Conservation (phyloP, 495 filamentous ascomycete species). For the Pseudomonodictys pantanalensis region DNA sequence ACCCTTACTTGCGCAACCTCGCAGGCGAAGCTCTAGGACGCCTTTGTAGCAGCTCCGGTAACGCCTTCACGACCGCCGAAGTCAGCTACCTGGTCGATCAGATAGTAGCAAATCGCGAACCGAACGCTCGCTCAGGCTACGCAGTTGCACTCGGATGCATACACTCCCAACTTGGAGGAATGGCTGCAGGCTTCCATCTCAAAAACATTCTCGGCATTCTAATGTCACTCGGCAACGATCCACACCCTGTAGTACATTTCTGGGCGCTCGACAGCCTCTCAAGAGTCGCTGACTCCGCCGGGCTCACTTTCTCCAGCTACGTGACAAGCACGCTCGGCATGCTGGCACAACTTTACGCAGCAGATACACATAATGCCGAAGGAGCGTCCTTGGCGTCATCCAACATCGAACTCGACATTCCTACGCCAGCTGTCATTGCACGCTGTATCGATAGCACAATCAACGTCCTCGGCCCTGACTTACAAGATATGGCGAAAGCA, state of each 20-base stretch:
- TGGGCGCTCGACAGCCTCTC: slow-evolving; percentile 90
- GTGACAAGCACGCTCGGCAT: slow-evolving; percentile 89
- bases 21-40: slow-evolving; percentile 86
- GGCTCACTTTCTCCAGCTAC: slow-evolving; percentile 84
- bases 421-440: slow-evolving; percentile 77
- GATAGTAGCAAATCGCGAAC: slow-evolving; percentile 89
- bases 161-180: slow-evolving; percentile 91
- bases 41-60: slow-evolving; percentile 85
- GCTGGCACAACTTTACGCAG: slow-evolving; percentile 85
- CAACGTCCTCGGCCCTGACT: slow-evolving; percentile 91
- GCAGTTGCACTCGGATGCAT: slow-evolving; percentile 91
- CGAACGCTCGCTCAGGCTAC: slow-evolving; percentile 87
- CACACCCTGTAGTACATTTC: slow-evolving; percentile 93
- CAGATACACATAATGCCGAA: slow-evolving; percentile 87
- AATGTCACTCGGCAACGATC: slow-evolving; percentile 92
- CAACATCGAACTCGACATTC: slow-evolving; percentile 79
- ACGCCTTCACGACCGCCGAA: slow-evolving; percentile 79
- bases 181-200: slow-evolving; percentile 96
- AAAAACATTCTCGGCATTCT: slow-evolving; percentile 94
- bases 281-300: slow-evolving; percentile 86
- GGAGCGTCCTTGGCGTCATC: slow-evolving; percentile 73
- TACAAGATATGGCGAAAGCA: slow-evolving; percentile 90
- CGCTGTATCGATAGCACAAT: slow-evolving; percentile 91
- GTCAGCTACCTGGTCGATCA: slow-evolving; percentile 91
- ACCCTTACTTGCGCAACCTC: slow-evolving; percentile 80